Evolutionary conservation across 106 monocot genomes (phyloP), one percentile per base, ranked within the genome.

Genomic region (Alisma plantagoaquatica): DNA sequence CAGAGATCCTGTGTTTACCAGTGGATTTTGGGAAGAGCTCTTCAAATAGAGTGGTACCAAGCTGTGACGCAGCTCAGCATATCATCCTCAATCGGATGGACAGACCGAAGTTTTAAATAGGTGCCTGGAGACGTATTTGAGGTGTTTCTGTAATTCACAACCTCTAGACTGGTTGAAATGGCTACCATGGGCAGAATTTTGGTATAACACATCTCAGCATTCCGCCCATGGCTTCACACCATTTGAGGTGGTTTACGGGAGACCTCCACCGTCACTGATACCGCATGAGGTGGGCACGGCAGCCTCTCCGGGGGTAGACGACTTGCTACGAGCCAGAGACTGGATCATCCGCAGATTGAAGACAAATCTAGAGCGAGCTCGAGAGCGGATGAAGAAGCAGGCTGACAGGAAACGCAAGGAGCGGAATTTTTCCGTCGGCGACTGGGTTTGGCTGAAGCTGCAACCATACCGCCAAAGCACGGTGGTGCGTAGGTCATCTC

Each of bases 131-230:
- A 46, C 45, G 14, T 46, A 46, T n/a, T 17, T 46, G 3, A 46
- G 45, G 19, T 46, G 45, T 17, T 46, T 46, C 45, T 46, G 19
- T 46, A 3, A 46, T 46, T 17, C 5, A 46, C 45, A 46, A 17
- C 45, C 5, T n/a, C 14, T n/a, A 17, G n/a, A 46, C 3, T 46
- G 45, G 45, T 9, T 46, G 5, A 46, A 4, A 10, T 46, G 45
- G 48, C 12, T 62, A 8, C 22, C 1, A 1, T 62, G 26, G 46
- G 60, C 60, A 2, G 29, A 61, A 31, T 61, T 18, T 29, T 29
- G 47, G 15, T 46, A 61, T 21, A 62, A 61, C 19, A 61, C 61
- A n/a, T 0, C 30, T 0, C 5, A 1, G 2, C 47, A 49, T 14
- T 12, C 31, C 3, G 23, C 31, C 3, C 21, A 31, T 16, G 7